These are phyloP conservation scores for Talaromyces pinophilus DNA, from an alignment of 2,329 filamentous ascomycete species.

Conservation along the genomic window DNA sequence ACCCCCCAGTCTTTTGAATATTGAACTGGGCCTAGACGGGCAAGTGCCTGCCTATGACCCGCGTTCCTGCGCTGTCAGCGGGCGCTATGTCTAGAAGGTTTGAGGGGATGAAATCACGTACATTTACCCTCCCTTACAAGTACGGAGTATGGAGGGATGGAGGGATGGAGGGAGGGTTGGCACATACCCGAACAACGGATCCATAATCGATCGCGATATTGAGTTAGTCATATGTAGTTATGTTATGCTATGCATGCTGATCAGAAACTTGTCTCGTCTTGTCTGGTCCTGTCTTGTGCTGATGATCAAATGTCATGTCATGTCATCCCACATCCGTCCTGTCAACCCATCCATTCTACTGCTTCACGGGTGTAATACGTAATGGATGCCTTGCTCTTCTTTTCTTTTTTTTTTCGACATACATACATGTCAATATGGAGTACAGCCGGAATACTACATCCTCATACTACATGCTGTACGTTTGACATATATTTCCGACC, in stretches of 20 bases:
- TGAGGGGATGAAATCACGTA: not conserved
- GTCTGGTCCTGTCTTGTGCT: not conserved
- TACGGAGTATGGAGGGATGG: not conserved
- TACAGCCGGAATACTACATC: constrained; percentile 12
- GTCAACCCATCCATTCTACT: not conserved
- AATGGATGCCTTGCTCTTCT: not conserved
- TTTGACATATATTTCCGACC: constrained; percentile 3
- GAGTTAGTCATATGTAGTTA: not conserved
- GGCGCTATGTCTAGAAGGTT: constrained; percentile 2
- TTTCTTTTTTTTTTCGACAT: not conserved
- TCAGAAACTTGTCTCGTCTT: constrained; percentile 3
- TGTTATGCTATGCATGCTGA: not conserved
- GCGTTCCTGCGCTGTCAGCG: constrained; percentile 22
- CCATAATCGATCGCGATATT: constrained; percentile 4
- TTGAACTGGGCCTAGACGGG: not conserved
- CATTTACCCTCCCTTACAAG: not conserved
- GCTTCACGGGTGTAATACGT: not conserved
- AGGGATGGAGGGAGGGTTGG: not conserved
- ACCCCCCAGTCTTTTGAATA: not conserved
- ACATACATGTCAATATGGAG: not conserved
- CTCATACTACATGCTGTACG: constrained; percentile 3
- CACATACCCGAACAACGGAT: not conserved
- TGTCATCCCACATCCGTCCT: not conserved
- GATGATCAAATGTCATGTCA: not conserved
- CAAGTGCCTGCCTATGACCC: not conserved